phyloP scores from a whole-genome alignment of 805 yeast genomes.

The Nakazawaea peltata region DNA sequence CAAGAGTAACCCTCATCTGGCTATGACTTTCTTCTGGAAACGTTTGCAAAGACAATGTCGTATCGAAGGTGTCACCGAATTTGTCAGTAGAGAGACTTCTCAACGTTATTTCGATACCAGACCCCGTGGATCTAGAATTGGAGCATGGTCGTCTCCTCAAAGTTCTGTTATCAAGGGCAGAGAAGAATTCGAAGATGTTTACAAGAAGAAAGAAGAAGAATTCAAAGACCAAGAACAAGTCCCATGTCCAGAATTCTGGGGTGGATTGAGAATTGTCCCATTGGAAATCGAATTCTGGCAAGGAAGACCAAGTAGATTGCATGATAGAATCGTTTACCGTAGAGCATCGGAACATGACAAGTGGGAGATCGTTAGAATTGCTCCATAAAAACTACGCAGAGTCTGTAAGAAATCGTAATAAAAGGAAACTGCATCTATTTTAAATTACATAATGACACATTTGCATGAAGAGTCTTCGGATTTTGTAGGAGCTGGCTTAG shows the following conservation, averaged over 20 bases:
- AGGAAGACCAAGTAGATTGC: constrained; percentile 84
- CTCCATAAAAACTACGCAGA: constrained; percentile 44
- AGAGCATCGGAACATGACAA: constrained; percentile 39
- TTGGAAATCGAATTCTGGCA: constrained; percentile 96
- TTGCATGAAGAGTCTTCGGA: neutral
- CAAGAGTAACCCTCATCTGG: constrained; percentile 65
- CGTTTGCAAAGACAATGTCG: constrained; percentile 87
- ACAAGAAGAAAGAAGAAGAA: constrained; percentile 38
- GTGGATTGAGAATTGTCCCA: constrained; percentile 85
- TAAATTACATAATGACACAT: constrained; percentile 3
- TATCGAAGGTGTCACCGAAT: constrained; percentile 79
- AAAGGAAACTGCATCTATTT: too few relatives aligned
- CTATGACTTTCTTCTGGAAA: constrained; percentile 89
- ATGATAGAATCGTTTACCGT: constrained; percentile 75
- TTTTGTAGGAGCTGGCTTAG: neutral
- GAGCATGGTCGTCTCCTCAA: constrained; percentile 97
- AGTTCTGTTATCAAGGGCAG: constrained; percentile 50
- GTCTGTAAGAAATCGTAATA: neutral
- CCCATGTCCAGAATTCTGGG: constrained; percentile 95
- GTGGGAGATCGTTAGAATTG: constrained; percentile 65
- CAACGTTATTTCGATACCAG: constrained; percentile 76
- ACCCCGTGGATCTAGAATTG: constrained; percentile 88
- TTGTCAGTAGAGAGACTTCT: constrained; percentile 63
- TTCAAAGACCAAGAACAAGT: constrained; percentile 62
- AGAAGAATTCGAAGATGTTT: constrained; percentile 51